Conservation (phyloP, 176 grass and related monocot species). For the Thalia dealbata region DNA sequence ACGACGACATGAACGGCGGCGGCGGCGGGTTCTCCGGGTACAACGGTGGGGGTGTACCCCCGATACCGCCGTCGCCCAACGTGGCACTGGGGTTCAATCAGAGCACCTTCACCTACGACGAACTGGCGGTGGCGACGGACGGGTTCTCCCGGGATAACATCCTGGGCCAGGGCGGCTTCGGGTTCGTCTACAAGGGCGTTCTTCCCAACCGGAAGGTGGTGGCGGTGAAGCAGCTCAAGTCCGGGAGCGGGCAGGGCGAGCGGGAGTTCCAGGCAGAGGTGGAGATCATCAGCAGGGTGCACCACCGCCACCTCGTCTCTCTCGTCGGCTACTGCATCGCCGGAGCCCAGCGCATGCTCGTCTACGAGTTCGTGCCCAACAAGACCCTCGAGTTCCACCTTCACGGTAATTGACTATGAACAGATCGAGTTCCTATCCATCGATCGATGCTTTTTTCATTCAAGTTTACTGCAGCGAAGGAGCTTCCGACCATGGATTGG, state of each 20-base stretch:
- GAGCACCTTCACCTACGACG: constrained; percentile 15
- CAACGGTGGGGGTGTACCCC: not conserved
- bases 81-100: constrained; percentile 1
- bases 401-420: not conserved
- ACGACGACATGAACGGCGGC: not conserved
- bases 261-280: constrained; percentile 5
- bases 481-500: constrained; percentile 28
- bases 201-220: constrained; percentile 13
- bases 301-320: constrained; percentile 12
- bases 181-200: constrained; percentile 10
- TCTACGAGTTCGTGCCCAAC: constrained; percentile 12
- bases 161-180: constrained; percentile 7
- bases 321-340: constrained; percentile 12
- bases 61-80: not conserved
- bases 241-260: constrained; percentile 9
- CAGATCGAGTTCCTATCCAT: too few species aligned
- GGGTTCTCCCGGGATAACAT: constrained; percentile 9
- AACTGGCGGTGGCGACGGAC: constrained; percentile 1
- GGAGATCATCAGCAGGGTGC: constrained; percentile 12
- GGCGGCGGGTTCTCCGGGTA: not conserved
- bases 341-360: not conserved
- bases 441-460: too few species aligned
- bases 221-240: constrained; percentile 13
- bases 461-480: constrained; percentile 1
- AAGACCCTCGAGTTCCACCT: constrained; percentile 10